Percentiles rank a stretch among this genome's conserved stretches.
Conservation (phyloP, 805 yeast species). For the Yarrowia yakushimensis region DNA sequence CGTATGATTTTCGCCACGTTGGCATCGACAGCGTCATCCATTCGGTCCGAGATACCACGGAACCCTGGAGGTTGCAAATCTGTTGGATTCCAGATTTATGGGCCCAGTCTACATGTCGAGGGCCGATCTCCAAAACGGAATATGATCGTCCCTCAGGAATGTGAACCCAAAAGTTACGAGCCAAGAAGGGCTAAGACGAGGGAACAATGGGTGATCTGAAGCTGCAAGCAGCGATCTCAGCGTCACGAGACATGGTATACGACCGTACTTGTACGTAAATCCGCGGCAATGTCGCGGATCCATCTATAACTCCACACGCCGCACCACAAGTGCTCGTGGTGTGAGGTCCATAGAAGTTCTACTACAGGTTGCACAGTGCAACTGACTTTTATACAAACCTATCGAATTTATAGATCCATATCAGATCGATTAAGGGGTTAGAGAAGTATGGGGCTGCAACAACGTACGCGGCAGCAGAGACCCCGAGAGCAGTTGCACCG, state of each 20-base stretch:
- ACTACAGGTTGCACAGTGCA: no score
- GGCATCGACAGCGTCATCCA: no score
- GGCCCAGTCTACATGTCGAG: neutral
- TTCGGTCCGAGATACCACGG: neutral
- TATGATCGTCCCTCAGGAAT: conserved; percentile 7
- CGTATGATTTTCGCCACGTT: no score
- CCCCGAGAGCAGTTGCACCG: conserved; percentile 6
- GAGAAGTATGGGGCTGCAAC: conserved; percentile 15
- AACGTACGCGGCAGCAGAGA: conserved; percentile 3
- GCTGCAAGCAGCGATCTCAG: neutral
- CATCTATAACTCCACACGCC: no score
- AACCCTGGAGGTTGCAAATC: neutral
- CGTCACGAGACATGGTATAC: neutral
- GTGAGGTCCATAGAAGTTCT: no score
- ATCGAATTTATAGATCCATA: no score
- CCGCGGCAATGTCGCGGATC: no score
- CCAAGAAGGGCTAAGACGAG: neutral
- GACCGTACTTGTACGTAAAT: neutral
- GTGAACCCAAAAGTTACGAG: neutral
- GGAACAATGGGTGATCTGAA: neutral
- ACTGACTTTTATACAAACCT: no score
- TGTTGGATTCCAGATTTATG: no score
- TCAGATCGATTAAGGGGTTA: neutral
- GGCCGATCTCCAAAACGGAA: neutral
- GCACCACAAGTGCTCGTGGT: no score